Evolutionary conservation across 176 grass and related monocot species (phyloP).

Genomic region (Secale cereale): DNA sequence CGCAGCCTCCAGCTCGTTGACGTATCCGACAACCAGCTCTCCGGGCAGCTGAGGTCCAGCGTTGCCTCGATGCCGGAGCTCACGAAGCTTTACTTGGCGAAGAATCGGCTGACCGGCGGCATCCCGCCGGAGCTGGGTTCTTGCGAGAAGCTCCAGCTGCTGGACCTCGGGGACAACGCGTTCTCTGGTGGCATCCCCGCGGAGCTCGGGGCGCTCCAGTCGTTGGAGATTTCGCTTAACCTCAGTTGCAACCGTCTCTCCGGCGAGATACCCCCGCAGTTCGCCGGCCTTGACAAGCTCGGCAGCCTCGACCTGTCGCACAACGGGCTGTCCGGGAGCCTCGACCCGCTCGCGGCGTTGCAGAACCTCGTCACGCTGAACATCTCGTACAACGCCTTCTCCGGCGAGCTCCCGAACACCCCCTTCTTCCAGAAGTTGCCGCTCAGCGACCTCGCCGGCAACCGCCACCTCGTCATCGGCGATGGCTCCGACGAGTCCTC

Average conservation of each 20-base stretch:
- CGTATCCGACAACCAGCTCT: constrained; percentile 72
- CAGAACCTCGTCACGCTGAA: constrained; percentile 88
- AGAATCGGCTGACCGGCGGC: constrained; percentile 51
- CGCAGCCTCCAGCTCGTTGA: constrained; percentile 77
- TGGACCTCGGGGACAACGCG: constrained; percentile 75
- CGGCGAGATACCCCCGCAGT: constrained; percentile 58
- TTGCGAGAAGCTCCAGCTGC: constrained; percentile 73
- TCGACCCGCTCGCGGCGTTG: constrained; percentile 48
- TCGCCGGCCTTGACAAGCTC: constrained; percentile 77
- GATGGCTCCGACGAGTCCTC: constrained; percentile 29
- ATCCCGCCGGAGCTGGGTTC: constrained; percentile 71
- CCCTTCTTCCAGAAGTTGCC: constrained; percentile 87
- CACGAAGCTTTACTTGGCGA: constrained; percentile 70
- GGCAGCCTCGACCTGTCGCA: constrained; percentile 78
- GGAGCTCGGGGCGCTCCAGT: constrained; percentile 57
- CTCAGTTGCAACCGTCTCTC: constrained; percentile 77
- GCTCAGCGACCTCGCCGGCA: constrained; percentile 77
- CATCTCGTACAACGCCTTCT: constrained; percentile 89
- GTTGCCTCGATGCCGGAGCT: constrained; percentile 57
- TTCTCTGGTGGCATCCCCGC: constrained; percentile 64
- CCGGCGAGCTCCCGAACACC: constrained; percentile 76
- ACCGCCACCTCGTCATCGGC: constrained; percentile 57
- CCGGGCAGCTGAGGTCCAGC: constrained; percentile 45
- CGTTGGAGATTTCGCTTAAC: constrained; percentile 84
- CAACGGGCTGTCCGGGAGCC: constrained; percentile 64